These are phyloP conservation scores for Orobanche coerulescens DNA, from an alignment of 257 asterid species.

Conservation along the genomic window DNA sequence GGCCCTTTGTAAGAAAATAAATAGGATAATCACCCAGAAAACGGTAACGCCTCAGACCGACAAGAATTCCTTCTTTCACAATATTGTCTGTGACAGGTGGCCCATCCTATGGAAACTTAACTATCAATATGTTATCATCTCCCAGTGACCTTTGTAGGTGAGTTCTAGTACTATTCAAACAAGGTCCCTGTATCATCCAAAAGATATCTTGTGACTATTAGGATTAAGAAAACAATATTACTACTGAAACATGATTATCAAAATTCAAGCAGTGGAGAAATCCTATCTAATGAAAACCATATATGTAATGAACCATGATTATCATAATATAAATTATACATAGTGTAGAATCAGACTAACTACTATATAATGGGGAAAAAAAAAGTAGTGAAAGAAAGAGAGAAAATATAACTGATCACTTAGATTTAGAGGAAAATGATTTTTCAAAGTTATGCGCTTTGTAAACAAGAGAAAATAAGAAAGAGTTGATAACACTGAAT, in stretches of 20 bases:
- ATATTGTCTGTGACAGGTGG: conserved; percentile 22
- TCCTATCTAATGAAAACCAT: background rate
- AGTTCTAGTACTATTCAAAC: conserved; percentile 40
- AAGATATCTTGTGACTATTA: background rate
- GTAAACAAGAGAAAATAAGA: conserved; percentile 9
- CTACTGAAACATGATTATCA: background rate
- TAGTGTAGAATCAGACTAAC: background rate
- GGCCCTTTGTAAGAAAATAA: conserved; percentile 1
- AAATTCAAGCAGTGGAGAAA: background rate
- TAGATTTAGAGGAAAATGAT: background rate
- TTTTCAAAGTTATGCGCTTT: background rate
- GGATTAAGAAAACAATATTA: background rate
- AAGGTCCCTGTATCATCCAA: conserved; percentile 61
- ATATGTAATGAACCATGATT: background rate
- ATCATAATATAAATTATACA: background rate
- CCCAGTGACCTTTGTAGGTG: conserved; percentile 66
- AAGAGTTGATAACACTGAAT: background rate
- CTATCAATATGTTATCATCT: conserved; percentile 61
- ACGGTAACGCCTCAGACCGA: conserved; percentile 58
- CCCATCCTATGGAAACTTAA: conserved; percentile 44
- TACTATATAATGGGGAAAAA: background rate
- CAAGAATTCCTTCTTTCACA: conserved; percentile 50
- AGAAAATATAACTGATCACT: too few species aligned
- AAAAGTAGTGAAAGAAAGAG: background rate
- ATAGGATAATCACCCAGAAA: conserved; percentile 54